Evolutionary conservation across 2,329 filamentous ascomycete genomes (phyloP), one percentile per base, ranked within the genome.

Genomic region (Sphaceloma murrayae): DNA sequence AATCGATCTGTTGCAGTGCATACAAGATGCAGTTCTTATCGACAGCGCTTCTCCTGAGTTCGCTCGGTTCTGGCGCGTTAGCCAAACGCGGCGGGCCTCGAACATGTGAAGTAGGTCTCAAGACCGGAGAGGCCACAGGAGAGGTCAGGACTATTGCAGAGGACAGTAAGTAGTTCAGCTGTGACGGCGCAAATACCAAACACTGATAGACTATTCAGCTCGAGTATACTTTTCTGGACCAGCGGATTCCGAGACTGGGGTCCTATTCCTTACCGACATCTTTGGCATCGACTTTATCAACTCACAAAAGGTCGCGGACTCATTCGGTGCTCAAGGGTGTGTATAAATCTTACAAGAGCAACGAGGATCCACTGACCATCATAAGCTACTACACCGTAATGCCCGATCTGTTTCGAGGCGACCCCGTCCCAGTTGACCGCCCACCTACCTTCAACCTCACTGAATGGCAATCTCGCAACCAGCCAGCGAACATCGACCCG

Each of bases 401-500:
- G 45, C 59, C 59, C 13, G 59, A 63, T 36, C 50, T 61, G 18
- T 62, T 63, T 53, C 51, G 50, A 18, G 59, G 58, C 38, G 59
- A 62, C 32, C 51, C 56, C 7, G 52, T 56, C 17, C 58, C 59
- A 2, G 48, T 46, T 8, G 47, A 54, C 19, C 51, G 52, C 4
- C 50, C 56, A 9, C 46, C 45, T 18, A 49, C 45, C 24, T 69
- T 65, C 58, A 63, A 67, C 53, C 52, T 65, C 5, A 61, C 57
- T 1, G 59, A 51, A 1, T 73, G 69, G 62, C 54, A 68, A 3
- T 54, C 53, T 56, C 73, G 55, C 3, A 71, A 73, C 54, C 53
- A 58, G 0, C 56, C 64, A 11, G 54, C 58, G 4, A 58, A 58
- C 5, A 67, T 68, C 1, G 69, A 75, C 42, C 62, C 65, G 5